phyloP scores from a whole-genome alignment of 2,329 filamentous ascomycete genomes.

The Alternaria longipes region DNA sequence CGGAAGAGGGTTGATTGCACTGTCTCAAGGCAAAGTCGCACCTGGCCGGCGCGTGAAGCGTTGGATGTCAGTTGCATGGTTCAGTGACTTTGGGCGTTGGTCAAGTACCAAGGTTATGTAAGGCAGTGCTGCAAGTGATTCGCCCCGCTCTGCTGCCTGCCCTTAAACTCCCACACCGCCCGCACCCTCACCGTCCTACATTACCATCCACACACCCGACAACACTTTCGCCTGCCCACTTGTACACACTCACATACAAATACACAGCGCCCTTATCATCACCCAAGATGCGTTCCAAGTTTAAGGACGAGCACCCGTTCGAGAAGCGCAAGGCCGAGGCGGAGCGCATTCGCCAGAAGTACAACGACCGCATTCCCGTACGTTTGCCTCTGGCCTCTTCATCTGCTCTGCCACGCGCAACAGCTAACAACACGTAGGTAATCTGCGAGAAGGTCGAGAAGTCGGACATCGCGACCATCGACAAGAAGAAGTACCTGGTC shows the following conservation, averaged over 20 bases:
- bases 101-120: conserved; percentile 12
- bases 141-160: conserved; percentile 44
- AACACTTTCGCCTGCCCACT: conserved; percentile 12
- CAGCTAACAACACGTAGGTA: conserved; percentile 67
- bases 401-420: conserved; percentile 4
- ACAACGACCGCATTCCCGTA: conserved; percentile 97
- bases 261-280: conserved; percentile 17
- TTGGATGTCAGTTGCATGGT: conserved; percentile 12
- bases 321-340: conserved; percentile 99
- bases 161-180: conserved; percentile 47
- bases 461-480: conserved; percentile 98
- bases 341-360: conserved; percentile 99
- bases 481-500: conserved; percentile 99
- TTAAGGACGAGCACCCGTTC: conserved; percentile 99
- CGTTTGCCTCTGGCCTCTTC: conserved; percentile 54
- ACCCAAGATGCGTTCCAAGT: conserved; percentile 89
- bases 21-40: conserved; percentile 18
- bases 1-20: conserved; percentile 14
- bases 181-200: conserved; percentile 36
- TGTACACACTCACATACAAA: conserved; percentile 21
- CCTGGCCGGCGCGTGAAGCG: conserved; percentile 22
- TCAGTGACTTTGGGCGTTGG: conserved; percentile 19
- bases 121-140: conserved; percentile 25
- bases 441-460: conserved; percentile 99
- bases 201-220: conserved; percentile 33